These are phyloP conservation scores for Pseudopediastrum boryanum DNA, from an alignment of 139 green algal genomes.

Conservation along the genomic window DNA sequence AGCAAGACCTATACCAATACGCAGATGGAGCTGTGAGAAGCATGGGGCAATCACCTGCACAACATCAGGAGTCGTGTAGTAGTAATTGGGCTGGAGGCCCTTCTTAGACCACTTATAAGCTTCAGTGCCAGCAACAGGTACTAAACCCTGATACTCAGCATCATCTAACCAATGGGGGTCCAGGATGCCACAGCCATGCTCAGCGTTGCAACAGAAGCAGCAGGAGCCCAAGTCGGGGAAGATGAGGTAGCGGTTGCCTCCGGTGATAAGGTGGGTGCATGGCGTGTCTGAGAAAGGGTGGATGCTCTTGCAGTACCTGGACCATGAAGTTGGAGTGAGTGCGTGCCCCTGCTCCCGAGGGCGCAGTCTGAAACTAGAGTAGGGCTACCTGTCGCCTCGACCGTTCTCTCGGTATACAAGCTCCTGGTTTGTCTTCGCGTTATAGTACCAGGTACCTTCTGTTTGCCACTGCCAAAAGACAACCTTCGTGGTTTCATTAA, in stretches of 20 bases:
- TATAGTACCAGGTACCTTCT: constrained; percentile 21
- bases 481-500: constrained; percentile 89
- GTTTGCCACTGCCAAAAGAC: constrained; percentile 68
- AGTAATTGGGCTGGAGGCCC: constrained; percentile 52
- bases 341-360: too few relatives aligned
- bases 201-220: constrained; percentile 51
- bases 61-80: constrained; percentile 30
- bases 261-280: constrained; percentile 42
- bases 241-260: constrained; percentile 49
- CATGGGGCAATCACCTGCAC: too few relatives aligned
- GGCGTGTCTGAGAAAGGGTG: constrained; percentile 44
- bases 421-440: background rate
- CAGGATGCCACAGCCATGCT: constrained; percentile 45
- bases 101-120: constrained; percentile 42
- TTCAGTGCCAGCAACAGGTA: background rate
- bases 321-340: too few relatives aligned
- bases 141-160: constrained; percentile 18
- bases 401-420: constrained; percentile 26
- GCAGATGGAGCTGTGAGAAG: too few relatives aligned
- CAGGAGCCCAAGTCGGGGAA: constrained; percentile 47
- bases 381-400: background rate
- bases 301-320: constrained; percentile 41
- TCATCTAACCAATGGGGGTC: constrained; percentile 22
- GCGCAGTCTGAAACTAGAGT: background rate
- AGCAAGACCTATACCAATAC: too few relatives aligned